Evolutionary conservation across 1,139 yeast genomes (phyloP).

Genomic region (Sugiyamaella neomexicana): DNA sequence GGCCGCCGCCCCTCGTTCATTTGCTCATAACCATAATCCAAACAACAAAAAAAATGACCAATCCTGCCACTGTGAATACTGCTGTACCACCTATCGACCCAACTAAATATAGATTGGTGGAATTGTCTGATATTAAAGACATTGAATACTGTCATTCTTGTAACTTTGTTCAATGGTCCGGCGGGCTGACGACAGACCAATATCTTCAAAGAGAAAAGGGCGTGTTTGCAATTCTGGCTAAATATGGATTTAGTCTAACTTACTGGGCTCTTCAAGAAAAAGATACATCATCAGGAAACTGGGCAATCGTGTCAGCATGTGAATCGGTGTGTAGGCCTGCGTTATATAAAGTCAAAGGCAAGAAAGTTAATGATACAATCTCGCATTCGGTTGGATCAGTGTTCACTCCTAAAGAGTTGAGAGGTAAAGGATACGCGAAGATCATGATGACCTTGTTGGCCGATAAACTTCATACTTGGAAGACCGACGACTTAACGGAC

Average conservation of each 20-base stretch:
- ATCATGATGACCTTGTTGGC: constrained; percentile 50
- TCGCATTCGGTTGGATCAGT: constrained; percentile 66
- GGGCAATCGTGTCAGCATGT: constrained; percentile 47
- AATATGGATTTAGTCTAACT: constrained; percentile 28
- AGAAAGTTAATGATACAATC: constrained; percentile 38
- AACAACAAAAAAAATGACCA: constrained; percentile 4
- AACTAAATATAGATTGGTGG: constrained; percentile 20
- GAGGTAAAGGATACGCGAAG: constrained; percentile 67
- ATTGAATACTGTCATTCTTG: constrained; percentile 51
- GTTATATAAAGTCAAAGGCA: constrained; percentile 34
- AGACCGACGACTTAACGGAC: constrained; percentile 39
- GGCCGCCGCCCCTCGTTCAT: neutral
- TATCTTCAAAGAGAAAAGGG: constrained; percentile 36
- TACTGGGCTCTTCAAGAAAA: constrained; percentile 36
- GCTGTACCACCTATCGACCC: neutral
- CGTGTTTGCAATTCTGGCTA: constrained; percentile 25
- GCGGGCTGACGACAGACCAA: constrained; percentile 32
- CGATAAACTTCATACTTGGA: constrained; percentile 43
- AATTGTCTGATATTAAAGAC: constrained; percentile 43
- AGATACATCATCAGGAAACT: constrained; percentile 19
- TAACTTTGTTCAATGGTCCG: constrained; percentile 56
- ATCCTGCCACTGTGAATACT: neutral
- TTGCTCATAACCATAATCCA: neutral
- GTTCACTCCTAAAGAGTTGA: constrained; percentile 54
- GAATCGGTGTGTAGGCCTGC: constrained; percentile 51